Conservation (phyloP, 345 rosid species). For the Mangifera indica region DNA sequence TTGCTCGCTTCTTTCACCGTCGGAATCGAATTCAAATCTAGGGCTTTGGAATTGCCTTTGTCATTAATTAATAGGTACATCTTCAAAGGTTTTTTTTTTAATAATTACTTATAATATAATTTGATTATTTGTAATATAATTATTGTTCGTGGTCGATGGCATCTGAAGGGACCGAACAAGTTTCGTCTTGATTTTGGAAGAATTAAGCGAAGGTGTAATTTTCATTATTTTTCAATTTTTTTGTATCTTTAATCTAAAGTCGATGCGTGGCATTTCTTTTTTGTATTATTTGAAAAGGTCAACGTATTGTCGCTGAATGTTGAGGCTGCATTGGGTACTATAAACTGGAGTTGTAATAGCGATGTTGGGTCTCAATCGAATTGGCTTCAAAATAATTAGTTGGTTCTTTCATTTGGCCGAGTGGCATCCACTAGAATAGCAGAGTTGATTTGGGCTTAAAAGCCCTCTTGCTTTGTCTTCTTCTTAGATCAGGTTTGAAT, state of each 20-base stretch:
- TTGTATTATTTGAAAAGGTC: constrained; percentile 12
- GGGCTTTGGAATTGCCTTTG: constrained; percentile 1
- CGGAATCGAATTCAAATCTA: not conserved
- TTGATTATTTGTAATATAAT: not conserved
- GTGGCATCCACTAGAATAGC: constrained; percentile 90
- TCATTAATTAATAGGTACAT: constrained; percentile 6
- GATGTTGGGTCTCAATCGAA: constrained; percentile 49
- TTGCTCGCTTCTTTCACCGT: not conserved
- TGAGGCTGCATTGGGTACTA: constrained; percentile 13
- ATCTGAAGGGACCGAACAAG: constrained; percentile 17
- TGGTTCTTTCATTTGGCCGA: constrained; percentile 73
- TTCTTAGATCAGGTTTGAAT: constrained; percentile 29
- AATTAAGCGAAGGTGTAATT: not conserved
- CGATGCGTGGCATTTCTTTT: not conserved
- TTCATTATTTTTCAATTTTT: not conserved
- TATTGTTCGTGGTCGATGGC: constrained; percentile 3
- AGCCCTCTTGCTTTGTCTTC: constrained; percentile 31
- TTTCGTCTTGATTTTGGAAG: not conserved
- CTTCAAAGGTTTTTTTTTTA: not conserved
- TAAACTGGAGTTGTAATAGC: constrained; percentile 42
- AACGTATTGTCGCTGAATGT: constrained; percentile 19
- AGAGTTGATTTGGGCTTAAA: constrained; percentile 44
- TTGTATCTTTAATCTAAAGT: not conserved
- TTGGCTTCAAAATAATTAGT: constrained; percentile 39
- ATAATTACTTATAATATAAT: not conserved